Base-by-base conservation (phyloP, 352 stramenopile species). In the Thalassiosira delicatula region DNA sequence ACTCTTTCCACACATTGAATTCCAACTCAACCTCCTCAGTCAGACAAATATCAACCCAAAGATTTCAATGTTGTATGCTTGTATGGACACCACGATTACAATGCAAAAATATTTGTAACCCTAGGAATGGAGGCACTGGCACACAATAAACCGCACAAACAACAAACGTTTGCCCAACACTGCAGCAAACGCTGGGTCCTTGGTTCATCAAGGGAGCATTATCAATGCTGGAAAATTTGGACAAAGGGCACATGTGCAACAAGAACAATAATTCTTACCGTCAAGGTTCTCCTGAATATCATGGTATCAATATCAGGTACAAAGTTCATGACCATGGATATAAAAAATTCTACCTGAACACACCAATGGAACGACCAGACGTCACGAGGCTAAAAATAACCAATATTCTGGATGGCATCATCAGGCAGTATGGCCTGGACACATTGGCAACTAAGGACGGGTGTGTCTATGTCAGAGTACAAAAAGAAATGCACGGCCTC, bases 1-100 rank as follows among this genome's bases (percentile, higher is more conserved):
- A 56, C 21, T 79, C 9, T 21, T 77, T 0, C 40, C 40, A 30
- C 81, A 88, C 57, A 35, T 53, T 7, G 35, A 72, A 14, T 14
- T 7, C 7, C 37, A 46, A 46, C 37, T 46, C 37, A 7, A 14
- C 7, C 37, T 46, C 37, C 37, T 46, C 37, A 7, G 14, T 7
- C 37, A 46, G 37, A 14, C 37, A 14, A 46, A 46, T 14, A 14
- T 46, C 37, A 7, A 23, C 23, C 49, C 37, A 7, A 46, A 46
- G 14, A 7, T 46, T 7, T 46, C 37, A 14, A 14, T 14, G 14
- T 46, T 14, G 37, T 14, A 46, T 14, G 14, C 14, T 7, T 46
- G 7, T 46, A 46, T 14, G 37, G 37, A 14, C 37, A 7, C 37
- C 37, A 46, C 37, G 14, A 46, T 14, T 46, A 46, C 37, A 14